Conservation (phyloP, 2,329 filamentous ascomycete genomes). For the Teratosphaeria viscida region DNA sequence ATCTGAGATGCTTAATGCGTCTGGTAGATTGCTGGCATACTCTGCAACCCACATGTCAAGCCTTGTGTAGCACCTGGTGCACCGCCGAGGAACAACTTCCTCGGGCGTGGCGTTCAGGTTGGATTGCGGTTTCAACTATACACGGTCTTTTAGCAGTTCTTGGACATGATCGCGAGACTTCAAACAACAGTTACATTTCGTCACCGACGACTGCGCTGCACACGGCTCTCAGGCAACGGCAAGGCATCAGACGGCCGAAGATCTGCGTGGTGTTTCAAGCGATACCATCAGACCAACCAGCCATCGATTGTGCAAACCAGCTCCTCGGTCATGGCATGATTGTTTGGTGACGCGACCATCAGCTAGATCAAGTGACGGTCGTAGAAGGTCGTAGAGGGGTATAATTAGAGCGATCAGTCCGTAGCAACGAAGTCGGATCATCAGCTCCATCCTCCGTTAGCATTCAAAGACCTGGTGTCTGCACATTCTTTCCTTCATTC, state of each 20-base stretch:
- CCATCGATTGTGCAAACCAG: neutral
- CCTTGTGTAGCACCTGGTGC: neutral
- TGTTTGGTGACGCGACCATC: neutral
- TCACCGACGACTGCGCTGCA: neutral
- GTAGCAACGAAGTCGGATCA: neutral
- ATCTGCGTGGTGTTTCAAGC: neutral
- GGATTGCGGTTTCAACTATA: neutral
- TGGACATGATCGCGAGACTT: neutral
- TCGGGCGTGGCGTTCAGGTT: neutral
- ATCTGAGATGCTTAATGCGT: neutral
- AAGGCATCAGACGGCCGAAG: neutral
- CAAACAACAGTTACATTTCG: neutral
- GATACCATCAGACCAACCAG: neutral
- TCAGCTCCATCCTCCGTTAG: neutral
- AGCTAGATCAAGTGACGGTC: neutral
- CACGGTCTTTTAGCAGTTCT: neutral
- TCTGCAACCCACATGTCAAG: neutral
- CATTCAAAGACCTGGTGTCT: slow-evolving; percentile 6
- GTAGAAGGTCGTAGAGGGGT: neutral
- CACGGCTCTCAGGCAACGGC: neutral
- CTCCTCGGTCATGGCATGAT: neutral
- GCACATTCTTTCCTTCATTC: slow-evolving; percentile 1
- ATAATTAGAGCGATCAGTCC: neutral
- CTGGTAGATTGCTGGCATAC: neutral
- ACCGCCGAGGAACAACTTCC: neutral